Base-by-base conservation (phyloP, 805 yeast genomes). In the Starmerella floris region DNA sequence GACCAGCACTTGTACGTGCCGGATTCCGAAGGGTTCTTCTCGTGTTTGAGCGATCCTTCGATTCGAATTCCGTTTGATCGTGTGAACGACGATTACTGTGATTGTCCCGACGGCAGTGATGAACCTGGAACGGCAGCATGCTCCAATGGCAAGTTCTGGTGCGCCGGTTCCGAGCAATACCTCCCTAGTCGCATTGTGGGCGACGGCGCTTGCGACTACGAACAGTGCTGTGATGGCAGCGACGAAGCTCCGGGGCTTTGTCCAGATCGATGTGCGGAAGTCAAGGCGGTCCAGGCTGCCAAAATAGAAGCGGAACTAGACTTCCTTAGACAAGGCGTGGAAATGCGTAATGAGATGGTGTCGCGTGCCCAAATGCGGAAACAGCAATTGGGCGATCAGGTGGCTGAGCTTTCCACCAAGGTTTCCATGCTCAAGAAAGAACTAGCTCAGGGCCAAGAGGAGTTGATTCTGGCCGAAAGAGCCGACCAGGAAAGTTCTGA, bases 81-180 rank as follows among this genome's bases (percentile, higher is more conserved):
- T 55, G 70, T 88, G 52, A 88, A 88, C 58, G 96, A 91, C 60
- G 80, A 85, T 53, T 79, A 70, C 56, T 88, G 97, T 62, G 97
- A 91, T 56, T 88, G 97, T 64, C 96, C 96, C 0, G 98, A 91
- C 62, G 97, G 97, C 0, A 76, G 87, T 4, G 98, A 91, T 63
- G 97, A 91, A 60, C 95, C 96, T 0, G 96, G 96, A 0, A 88
- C 97, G 1, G 65, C 79, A 31, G 95, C 95, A 0, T 88, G 97
- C 60, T 55, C 64, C 13, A 48, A 47, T 40, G 62, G 62, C n/a
- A 50, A 52, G 37, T 87, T 84, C 55, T 85, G 74, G 59, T 88
- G 98, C 62, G 72, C 61, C 8, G 91, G 91, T 56, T 65, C 69
- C 39, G 74, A 85, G 0, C 66, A 68, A 9, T 72, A 66, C 49